Conservation (phyloP, 441 rosid genomes). For the Adansonia gregorii region DNA sequence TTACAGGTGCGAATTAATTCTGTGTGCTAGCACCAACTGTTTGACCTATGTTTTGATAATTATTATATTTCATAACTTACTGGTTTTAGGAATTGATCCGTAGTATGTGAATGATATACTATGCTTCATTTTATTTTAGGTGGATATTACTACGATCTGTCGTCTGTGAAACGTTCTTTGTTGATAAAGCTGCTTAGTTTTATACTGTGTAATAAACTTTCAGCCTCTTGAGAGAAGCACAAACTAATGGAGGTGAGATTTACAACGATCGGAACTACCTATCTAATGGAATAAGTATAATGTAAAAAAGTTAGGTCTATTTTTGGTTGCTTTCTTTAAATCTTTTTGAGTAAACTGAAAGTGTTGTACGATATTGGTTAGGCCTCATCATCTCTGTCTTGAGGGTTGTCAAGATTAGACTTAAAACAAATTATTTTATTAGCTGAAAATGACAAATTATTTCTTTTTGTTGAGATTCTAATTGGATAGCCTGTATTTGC, state of each 20-base stretch:
- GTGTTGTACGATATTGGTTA: neutral
- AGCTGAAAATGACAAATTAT: neutral
- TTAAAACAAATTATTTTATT: neutral
- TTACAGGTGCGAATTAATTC: slow-evolving; percentile 60
- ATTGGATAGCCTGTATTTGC: slow-evolving; percentile 18
- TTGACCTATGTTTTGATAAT: slow-evolving; percentile 26
- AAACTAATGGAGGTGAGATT: neutral
- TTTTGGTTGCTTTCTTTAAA: slow-evolving; percentile 16
- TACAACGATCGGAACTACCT: neutral
- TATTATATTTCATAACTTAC: slow-evolving; percentile 11
- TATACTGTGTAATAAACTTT: neutral
- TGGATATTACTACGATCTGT: slow-evolving; percentile 15
- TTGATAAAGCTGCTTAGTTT: neutral
- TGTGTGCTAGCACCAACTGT: neutral
- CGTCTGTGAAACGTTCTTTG: neutral
- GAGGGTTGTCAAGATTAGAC: slow-evolving; percentile 1
- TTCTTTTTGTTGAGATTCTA: slow-evolving; percentile 16
- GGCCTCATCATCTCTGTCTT: neutral
- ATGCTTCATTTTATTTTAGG: neutral
- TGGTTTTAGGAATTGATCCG: slow-evolving; percentile 25
- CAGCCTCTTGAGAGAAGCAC: slow-evolving; percentile 12
- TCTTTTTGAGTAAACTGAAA: neutral
- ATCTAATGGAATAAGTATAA: neutral
- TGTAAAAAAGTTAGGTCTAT: neutral
- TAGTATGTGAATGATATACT: slow-evolving; percentile 15